Conservation (phyloP, 371 early-diverging fungal species). For the Mucor circinelloides region DNA sequence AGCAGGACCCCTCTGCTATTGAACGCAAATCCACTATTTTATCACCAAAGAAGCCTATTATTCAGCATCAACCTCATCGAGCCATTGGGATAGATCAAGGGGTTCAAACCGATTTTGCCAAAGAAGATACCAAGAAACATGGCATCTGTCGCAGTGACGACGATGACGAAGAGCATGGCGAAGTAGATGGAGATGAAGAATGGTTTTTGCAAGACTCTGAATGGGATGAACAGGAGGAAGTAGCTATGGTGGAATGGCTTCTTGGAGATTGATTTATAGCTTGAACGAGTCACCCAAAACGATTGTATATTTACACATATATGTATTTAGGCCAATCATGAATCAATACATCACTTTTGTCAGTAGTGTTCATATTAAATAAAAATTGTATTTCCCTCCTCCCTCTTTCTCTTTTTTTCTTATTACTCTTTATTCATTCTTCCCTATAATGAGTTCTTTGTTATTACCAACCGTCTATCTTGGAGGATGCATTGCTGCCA, state of each 20-base stretch:
- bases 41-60: not conserved
- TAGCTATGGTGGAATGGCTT: conserved; percentile 45
- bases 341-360: conserved; percentile 25
- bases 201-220: conserved; percentile 49
- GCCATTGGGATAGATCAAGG: conserved; percentile 25
- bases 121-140: not conserved
- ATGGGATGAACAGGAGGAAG: conserved; percentile 49
- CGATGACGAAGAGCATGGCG: conserved; percentile 30
- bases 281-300: not conserved
- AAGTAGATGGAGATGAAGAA: conserved; percentile 49
- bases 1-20: conserved; percentile 41
- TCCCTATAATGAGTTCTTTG: conserved; percentile 39
- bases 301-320: not conserved
- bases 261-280: conserved; percentile 29
- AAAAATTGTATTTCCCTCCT: not conserved
- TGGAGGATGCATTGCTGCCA: conserved; percentile 66
- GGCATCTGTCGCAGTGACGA: not conserved
- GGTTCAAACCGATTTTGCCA: conserved; percentile 26
- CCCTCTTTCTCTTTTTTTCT: not conserved
- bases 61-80: not conserved
- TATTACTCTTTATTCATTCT: not conserved
- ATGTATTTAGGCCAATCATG: conserved; percentile 25
- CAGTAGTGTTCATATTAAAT: not conserved
- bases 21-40: conserved; percentile 26
- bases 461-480: conserved; percentile 59